Evolutionary conservation across 768 basidiomycete genomes (phyloP).

Genomic region (Cyclocybe aegerita): DNA sequence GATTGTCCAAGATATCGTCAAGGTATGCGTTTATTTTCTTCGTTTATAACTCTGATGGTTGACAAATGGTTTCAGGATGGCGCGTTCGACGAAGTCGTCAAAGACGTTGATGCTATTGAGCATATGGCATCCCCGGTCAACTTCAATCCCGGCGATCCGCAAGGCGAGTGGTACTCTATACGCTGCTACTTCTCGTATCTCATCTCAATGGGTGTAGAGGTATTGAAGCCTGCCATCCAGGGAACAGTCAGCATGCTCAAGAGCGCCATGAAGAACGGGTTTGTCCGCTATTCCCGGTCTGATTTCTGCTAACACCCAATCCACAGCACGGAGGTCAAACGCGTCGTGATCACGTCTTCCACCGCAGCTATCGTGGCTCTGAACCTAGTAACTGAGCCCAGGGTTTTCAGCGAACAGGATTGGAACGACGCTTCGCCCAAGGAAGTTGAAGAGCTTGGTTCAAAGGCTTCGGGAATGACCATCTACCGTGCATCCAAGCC

Average conservation of each 20-base stretch:
- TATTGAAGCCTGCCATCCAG: constrained; percentile 71
- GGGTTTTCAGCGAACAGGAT: constrained; percentile 6
- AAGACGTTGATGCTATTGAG: constrained; percentile 1
- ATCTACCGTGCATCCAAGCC: constrained; percentile 67
- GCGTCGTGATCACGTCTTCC: not conserved
- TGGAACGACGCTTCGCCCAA: constrained; percentile 44
- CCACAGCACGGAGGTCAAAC: not conserved
- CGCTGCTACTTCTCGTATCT: no score
- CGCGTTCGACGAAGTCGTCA: not conserved
- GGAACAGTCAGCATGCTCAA: constrained; percentile 67
- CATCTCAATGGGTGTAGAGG: constrained; percentile 32
- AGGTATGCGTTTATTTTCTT: constrained; percentile 19
- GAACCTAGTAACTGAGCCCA: not conserved
- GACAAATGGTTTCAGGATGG: constrained; percentile 19
- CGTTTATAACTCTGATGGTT: not conserved
- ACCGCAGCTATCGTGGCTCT: not conserved
- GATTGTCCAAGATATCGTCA: constrained; percentile 67
- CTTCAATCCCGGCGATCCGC: constrained; percentile 3
- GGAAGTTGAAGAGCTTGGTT: constrained; percentile 46
- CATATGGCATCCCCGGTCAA: constrained; percentile 5
- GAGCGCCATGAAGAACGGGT: constrained; percentile 56
- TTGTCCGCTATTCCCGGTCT: not conserved
- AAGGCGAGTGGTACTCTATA: constrained; percentile 2
- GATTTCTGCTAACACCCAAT: not conserved
- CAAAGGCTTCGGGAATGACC: constrained; percentile 30